Percentiles rank a stretch among this genome's conserved stretches.
phyloP scores from a whole-genome alignment of 305 asterid species.

The Fraxinus ornus region DNA sequence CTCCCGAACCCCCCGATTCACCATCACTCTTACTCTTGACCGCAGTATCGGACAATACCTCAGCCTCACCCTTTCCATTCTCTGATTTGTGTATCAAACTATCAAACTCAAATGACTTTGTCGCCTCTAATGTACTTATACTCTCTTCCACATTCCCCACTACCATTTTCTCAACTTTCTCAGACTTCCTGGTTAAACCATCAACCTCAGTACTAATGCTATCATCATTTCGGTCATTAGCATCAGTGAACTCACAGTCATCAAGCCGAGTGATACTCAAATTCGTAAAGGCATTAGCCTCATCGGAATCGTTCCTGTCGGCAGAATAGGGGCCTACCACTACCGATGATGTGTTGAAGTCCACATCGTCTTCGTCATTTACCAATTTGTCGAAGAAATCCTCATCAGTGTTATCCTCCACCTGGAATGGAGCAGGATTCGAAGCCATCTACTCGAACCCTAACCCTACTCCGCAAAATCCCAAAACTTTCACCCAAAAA shows the following conservation, averaged over 20 bases:
- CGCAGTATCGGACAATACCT: slow-evolving; percentile 9
- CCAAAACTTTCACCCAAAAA: slow-evolving; percentile 23
- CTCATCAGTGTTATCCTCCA: slow-evolving; percentile 98
- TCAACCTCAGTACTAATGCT: background rate
- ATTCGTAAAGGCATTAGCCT: slow-evolving; percentile 64
- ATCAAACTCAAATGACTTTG: slow-evolving; percentile 23
- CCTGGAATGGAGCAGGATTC: slow-evolving; percentile 84
- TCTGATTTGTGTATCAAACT: slow-evolving; percentile 16
- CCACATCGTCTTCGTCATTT: slow-evolving; percentile 66
- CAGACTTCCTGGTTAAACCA: background rate
- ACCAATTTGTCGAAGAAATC: slow-evolving; percentile 85
- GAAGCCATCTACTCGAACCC: slow-evolving; percentile 74
- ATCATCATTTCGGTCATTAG: slow-evolving; percentile 3
- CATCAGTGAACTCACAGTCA: slow-evolving; percentile 33
- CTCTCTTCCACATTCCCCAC: slow-evolving; percentile 14
- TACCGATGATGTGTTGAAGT: slow-evolving; percentile 31
- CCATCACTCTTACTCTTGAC: slow-evolving; percentile 13
- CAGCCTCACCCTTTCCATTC: slow-evolving; percentile 21
- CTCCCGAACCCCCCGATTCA: slow-evolving; percentile 29
- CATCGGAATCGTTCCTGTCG: slow-evolving; percentile 62
- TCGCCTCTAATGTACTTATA: slow-evolving; percentile 20
- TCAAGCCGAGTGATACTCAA: slow-evolving; percentile 50
- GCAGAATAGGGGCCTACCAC: slow-evolving; percentile 32
- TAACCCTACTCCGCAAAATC: slow-evolving; percentile 29
- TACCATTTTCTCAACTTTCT: background rate